Percentiles rank a stretch among this genome's conserved stretches.
Evolutionary conservation across 768 basidiomycete genomes (phyloP).

Genomic region (Collybia sp.): DNA sequence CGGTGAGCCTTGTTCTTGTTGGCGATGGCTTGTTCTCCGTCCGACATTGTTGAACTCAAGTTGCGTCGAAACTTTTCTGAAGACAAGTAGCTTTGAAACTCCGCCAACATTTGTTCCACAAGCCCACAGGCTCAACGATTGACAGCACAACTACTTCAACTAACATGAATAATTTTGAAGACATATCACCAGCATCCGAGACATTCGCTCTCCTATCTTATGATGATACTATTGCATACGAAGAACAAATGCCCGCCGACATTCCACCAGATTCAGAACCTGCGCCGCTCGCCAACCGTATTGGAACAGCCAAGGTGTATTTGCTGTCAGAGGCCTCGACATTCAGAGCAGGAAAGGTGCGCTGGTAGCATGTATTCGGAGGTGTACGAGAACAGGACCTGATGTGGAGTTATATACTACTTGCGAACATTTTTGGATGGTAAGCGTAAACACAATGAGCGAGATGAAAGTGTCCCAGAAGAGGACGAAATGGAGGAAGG

Average conservation of each 20-base stretch:
- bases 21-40: slow-evolving; percentile 38
- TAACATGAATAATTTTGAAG: slow-evolving; percentile 47
- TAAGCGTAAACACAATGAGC: slow-evolving; percentile 40
- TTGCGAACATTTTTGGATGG: slow-evolving; percentile 27
- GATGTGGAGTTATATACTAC: slow-evolving; percentile 32
- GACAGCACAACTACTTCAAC: slow-evolving; percentile 6
- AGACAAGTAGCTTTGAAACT: slow-evolving; percentile 5
- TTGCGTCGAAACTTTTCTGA: slow-evolving; percentile 3
- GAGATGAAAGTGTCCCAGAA: slow-evolving; percentile 28
- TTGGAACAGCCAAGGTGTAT: slow-evolving; percentile 73
- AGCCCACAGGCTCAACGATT: slow-evolving; percentile 2
- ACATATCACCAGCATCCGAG: slow-evolving; percentile 23
- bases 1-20: slow-evolving; percentile 88
- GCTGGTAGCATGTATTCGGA: slow-evolving; percentile 39
- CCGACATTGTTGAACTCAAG: slow-evolving; percentile 32
- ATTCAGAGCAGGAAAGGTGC: slow-evolving; percentile 67
- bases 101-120: slow-evolving; percentile 8
- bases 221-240: slow-evolving; percentile 51
- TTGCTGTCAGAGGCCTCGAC: slow-evolving; percentile 65
- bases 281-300: slow-evolving; percentile 57
- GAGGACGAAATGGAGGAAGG: slow-evolving; percentile 32
- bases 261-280: slow-evolving; percentile 20
- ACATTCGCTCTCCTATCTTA: slow-evolving; percentile 38
- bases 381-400: slow-evolving; percentile 32
- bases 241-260: slow-evolving; percentile 45